Percentiles rank a stretch among this genome's conserved stretches.
phyloP scores from a whole-genome alignment of 169 alveolate genomes.

The Miamiensis avidus region DNA sequence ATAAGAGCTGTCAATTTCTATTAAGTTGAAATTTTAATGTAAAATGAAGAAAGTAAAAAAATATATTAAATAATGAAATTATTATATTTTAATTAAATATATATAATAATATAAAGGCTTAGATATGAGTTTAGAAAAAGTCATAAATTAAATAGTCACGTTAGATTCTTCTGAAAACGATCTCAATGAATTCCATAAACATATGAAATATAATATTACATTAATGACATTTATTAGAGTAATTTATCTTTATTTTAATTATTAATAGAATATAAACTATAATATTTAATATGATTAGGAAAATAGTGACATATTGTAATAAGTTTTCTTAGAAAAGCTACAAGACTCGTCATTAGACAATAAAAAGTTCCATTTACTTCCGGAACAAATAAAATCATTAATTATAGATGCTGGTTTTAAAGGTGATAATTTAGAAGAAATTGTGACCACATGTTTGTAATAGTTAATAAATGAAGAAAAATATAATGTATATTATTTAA shows the following conservation, averaged over 20 bases:
- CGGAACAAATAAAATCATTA: conserved; percentile 35
- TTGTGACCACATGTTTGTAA: conserved; percentile 24
- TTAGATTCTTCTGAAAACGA: conserved; percentile 28
- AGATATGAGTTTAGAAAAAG: conserved; percentile 27
- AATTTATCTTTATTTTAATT: not conserved
- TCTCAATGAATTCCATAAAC: conserved; percentile 40
- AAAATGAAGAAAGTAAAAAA: conserved; percentile 41
- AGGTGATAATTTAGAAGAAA: conserved; percentile 47
- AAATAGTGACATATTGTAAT: conserved; percentile 13
- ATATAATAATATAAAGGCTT: not conserved
- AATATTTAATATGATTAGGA: conserved; percentile 19
- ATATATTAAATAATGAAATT: not conserved
- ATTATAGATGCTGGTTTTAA: conserved; percentile 45
- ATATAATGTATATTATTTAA: not conserved
- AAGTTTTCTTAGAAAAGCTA: conserved; percentile 26
- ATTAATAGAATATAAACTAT: too few relatives aligned
- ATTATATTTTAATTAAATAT: not conserved
- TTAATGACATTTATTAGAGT: conserved; percentile 42
- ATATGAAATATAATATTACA: conserved; percentile 40
- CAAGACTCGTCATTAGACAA: conserved; percentile 5
- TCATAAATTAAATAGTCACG: conserved; percentile 32
- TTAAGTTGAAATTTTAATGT: conserved; percentile 27
- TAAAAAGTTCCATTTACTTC: conserved; percentile 32
- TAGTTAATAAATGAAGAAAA: conserved; percentile 40
- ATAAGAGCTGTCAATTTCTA: conserved; percentile 26